Evolutionary conservation across 2,329 filamentous ascomycete genomes (phyloP).

Genomic region (Botryosphaeria dothidea): DNA sequence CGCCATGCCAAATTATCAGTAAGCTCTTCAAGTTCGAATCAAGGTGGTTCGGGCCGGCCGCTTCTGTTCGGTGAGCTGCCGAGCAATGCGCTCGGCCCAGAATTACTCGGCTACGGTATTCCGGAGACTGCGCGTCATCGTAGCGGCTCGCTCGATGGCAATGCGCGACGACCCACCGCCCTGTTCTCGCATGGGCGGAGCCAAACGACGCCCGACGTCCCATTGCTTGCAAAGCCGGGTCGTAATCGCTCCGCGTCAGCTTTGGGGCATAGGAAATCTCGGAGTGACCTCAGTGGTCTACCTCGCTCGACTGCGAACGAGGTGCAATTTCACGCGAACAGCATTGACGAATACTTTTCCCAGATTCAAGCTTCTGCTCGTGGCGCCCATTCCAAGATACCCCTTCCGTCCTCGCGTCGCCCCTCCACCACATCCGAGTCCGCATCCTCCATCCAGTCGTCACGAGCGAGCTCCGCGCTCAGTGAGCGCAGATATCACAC

Average conservation of each 20-base stretch:
- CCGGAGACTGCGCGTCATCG: constrained; percentile 9
- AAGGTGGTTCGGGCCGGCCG: constrained; percentile 9
- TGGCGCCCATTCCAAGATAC: constrained; percentile 15
- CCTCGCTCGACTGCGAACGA: constrained; percentile 14
- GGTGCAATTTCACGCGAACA: constrained; percentile 10
- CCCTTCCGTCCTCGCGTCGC: constrained; percentile 22
- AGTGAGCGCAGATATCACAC: constrained; percentile 25
- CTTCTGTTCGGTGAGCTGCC: constrained; percentile 19
- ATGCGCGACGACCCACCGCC: constrained; percentile 14
- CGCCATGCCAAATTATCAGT: constrained; percentile 16
- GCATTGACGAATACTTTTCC: constrained; percentile 17
- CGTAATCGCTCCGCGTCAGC: constrained; percentile 14
- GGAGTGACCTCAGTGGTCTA: constrained; percentile 13
- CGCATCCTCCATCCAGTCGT: constrained; percentile 35
- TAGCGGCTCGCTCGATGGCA: constrained; percentile 16
- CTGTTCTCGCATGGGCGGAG: constrained; percentile 15
- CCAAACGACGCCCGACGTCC: constrained; percentile 9
- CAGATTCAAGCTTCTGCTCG: constrained; percentile 17
- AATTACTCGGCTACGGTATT: constrained; percentile 10
- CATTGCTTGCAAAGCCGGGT: neutral
- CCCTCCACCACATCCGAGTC: constrained; percentile 38
- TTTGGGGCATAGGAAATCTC: constrained; percentile 17
- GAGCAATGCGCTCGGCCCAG: neutral
- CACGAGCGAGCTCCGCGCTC: constrained; percentile 28
- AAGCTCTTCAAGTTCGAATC: constrained; percentile 13